Evolutionary conservation across 2,329 filamentous ascomycete species (phyloP), one percentile per base, ranked within the genome.

Genomic region (Daldinia sp.): DNA sequence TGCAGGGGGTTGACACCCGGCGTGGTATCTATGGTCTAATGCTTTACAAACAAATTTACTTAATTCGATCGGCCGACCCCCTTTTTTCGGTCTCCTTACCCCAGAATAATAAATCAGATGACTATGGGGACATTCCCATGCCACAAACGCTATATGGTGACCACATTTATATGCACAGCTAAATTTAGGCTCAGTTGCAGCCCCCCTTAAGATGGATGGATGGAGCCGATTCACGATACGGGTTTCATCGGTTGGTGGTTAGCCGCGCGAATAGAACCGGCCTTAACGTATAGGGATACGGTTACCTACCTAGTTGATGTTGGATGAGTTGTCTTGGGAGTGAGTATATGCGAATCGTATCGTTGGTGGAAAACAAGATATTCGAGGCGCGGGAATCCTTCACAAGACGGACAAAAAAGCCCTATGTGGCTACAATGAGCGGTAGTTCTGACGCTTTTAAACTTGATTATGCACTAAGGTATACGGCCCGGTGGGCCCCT

Each of bases 171-270:
- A 61, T 48, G 35, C 35, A 55, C 26, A 60, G 18, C 51, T 68
- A 28, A 15, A 58, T 68, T 68, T 68, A 55, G 50, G 44, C 64
- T 62, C 39, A 50, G 60, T 55, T 58, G 18, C 35, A 13, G 15
- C 54, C 26, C 37, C 15, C n/a, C 41, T 7, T 7, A 10, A 20
- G 41, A 3, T 42, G 41, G 41, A 42, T 42, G 41, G n/a, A 33
- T 13, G 5, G 51, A 30, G 51, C 18, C 33, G n/a, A 54, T n/a
- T 37, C 26, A 28, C 9, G 9, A 39, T 42, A 33, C 15, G 26
- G 46, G 26, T 51, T 33, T 51, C 46, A 18, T 51, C 26, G 26
- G 26, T 51, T 51, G 46, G 33, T 35, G 12, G 46, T 33, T 51
- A 33, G 3, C 46, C 26, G 26, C 28, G 26, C 46, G 15, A 51